Evolutionary conservation across 2,329 filamentous ascomycete species (phyloP), one percentile per base, ranked within the genome.

Genomic region (Epichloe festucae): DNA sequence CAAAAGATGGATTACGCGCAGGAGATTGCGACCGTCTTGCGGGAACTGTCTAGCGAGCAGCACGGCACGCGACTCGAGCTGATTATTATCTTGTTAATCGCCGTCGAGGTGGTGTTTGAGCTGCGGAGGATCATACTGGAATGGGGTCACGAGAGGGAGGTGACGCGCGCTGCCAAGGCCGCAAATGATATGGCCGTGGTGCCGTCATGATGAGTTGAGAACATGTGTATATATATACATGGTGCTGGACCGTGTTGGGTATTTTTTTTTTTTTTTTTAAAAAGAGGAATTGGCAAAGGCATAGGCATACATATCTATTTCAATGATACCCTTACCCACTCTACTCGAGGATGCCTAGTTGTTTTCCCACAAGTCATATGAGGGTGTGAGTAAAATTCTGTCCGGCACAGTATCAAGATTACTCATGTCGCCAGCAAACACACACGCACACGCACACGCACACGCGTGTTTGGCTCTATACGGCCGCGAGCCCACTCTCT

Each of bases 1-100:
- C 88, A 95, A 70, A 95, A 95, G 72, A 94, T 98, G 80, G 91
- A 95, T 63, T 97, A 98, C 65, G 93, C 91, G 1, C 87, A 93
- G 62, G 91, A 97, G 67, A 96, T 96, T 65, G 89, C 93, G 6
- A 87, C 77, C 49, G 90, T 97, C 15, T 70, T 97, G 55, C 77
- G 93, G 53, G 89, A 96, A 66, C 83, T 90, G 64, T 76, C 94
- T 51, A 94, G 87, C 63, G 90, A 97, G 73, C 89, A 88, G 65
- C 89, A 97, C 63, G 86, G 88, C 15, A 81, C 90, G 34, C 77
- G 88, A 51, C 74, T 98, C 11, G 93, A 97, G 70, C 91, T 88
- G 85, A 94, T 94, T 60, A 97, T 98, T 65, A 97, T 98, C 60
- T 74, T 87, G 2, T 77, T 98, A 51, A 98, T 98, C 63, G 82